These are phyloP conservation scores for Entomortierella lignicola DNA, from an alignment of 192 early-diverging fungal species.

Conservation along the genomic window DNA sequence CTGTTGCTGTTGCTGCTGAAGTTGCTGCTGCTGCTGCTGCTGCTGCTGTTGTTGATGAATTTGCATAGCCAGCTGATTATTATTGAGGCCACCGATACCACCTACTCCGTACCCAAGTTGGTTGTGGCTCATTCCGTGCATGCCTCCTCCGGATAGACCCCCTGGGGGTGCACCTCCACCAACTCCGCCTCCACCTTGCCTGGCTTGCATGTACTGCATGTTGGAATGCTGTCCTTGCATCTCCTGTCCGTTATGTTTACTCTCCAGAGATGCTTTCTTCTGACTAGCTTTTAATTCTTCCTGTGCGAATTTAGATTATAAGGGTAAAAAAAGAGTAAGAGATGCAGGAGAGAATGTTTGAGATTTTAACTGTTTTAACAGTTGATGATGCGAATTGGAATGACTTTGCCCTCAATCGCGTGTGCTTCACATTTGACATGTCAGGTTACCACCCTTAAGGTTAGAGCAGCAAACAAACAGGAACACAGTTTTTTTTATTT, in stretches of 20 bases:
- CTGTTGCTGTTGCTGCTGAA: constrained; percentile 52
- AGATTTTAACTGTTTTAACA: no score
- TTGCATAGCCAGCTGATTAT: constrained; percentile 40
- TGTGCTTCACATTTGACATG: no score
- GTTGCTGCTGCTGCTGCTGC: constrained; percentile 50
- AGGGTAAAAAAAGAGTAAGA: background rate
- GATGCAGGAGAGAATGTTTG: no score
- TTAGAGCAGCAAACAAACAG: background rate
- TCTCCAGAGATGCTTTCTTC: background rate
- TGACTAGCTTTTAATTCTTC: background rate
- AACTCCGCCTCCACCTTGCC: constrained; percentile 21
- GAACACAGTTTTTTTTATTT: background rate
- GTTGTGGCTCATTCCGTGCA: background rate
- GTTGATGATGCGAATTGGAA: no score
- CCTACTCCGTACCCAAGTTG: constrained; percentile 2
- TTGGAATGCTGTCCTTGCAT: constrained; percentile 33
- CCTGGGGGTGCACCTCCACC: background rate
- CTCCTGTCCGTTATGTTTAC: constrained; percentile 11
- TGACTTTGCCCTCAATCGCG: no score
- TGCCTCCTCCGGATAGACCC: background rate
- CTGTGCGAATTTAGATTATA: background rate
- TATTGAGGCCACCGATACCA: constrained; percentile 33
- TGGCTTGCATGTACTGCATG: constrained; percentile 31
- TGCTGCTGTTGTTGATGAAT: constrained; percentile 44
- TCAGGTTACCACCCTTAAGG: background rate